phyloP scores from a whole-genome alignment of 306 rosid species.

The Boehmeria nivea region DNA sequence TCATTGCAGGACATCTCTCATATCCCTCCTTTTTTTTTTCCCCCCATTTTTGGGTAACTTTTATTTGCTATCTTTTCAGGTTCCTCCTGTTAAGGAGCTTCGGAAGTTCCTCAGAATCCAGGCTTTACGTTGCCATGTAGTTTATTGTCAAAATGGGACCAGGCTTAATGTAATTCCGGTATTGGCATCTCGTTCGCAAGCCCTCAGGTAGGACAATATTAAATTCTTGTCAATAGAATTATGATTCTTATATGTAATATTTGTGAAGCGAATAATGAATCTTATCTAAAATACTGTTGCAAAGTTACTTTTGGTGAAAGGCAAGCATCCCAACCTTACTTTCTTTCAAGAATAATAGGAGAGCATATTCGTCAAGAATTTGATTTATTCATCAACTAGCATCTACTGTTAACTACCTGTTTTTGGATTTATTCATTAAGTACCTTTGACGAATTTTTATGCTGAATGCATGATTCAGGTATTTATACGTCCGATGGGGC shows the following conservation, averaged over 20 bases:
- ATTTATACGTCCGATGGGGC: conserved; percentile 92
- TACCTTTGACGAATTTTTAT: no score
- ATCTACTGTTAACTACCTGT: neutral
- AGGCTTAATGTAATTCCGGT: conserved; percentile 91
- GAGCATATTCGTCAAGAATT: no score
- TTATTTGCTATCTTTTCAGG: conserved; percentile 32
- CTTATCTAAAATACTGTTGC: no score
- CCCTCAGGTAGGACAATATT: conserved; percentile 62
- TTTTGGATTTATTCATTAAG: conserved; percentile 2
- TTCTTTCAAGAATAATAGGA: no score
- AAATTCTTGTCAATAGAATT: no score
- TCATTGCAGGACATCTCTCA: neutral
- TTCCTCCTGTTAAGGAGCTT: conserved; percentile 82
- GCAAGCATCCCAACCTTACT: no score
- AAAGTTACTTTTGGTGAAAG: no score
- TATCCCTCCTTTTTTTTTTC: neutral
- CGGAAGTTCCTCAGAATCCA: conserved; percentile 80
- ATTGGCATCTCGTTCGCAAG: conserved; percentile 93
- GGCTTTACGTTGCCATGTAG: conserved; percentile 92
- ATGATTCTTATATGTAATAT: no score
- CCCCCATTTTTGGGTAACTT: neutral
- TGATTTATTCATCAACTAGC: no score
- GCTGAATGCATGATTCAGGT: conserved; percentile 59
- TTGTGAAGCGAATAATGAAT: neutral
- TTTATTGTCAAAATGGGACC: conserved; percentile 85